Conservation (phyloP, 202 grass and related monocot species). For the Cymbopogon flexuosus region DNA sequence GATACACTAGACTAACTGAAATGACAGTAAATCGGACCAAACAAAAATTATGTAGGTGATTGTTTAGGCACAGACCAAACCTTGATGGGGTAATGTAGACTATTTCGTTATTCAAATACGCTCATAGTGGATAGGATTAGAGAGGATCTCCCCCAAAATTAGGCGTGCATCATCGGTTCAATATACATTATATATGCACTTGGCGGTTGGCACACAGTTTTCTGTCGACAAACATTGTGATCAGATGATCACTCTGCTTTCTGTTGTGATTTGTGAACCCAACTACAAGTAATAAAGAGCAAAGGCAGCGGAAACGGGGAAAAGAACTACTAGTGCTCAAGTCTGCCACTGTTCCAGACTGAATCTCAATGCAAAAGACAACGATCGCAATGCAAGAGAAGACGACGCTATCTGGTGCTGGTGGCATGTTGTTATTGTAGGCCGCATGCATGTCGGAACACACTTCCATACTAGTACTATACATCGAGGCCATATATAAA, state of each 20-base stretch:
- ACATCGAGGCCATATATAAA: background rate
- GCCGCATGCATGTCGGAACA: background rate
- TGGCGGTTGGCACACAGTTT: background rate
- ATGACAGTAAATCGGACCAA: too few species aligned
- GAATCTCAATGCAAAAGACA: background rate
- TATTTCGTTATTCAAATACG: background rate
- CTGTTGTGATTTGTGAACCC: background rate
- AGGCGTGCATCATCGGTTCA: background rate
- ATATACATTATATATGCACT: background rate
- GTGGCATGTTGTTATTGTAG: conserved; percentile 7
- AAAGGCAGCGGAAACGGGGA: background rate
- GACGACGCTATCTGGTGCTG: background rate
- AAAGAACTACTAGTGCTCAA: background rate
- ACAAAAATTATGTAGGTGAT: too few species aligned
- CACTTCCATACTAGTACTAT: background rate
- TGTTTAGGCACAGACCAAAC: background rate
- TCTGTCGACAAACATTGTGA: background rate
- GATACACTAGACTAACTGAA: too few species aligned
- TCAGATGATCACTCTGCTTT: background rate
- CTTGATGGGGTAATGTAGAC: too few species aligned
- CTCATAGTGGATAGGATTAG: background rate
- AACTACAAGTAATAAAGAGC: background rate
- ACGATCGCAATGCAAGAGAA: background rate
- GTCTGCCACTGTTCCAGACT: background rate
- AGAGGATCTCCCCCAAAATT: background rate